Evolutionary conservation across 257 asterid genomes (phyloP).

Genomic region (Solanum pimpinellifolium): DNA sequence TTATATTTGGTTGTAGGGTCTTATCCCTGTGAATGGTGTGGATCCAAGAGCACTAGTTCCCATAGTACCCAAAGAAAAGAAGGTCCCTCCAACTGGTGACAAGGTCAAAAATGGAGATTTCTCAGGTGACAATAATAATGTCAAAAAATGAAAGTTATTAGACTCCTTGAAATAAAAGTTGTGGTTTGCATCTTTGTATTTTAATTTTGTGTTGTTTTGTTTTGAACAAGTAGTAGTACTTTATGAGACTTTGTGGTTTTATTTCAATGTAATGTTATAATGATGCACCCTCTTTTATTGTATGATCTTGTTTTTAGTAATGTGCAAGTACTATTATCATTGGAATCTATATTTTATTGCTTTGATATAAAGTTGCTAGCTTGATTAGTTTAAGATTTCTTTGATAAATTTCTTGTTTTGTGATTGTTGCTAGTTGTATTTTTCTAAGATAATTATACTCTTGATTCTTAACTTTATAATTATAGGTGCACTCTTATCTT

Average conservation of each 20-base stretch:
- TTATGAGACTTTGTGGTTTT: not conserved
- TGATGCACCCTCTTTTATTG: not conserved
- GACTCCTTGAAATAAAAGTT: not conserved
- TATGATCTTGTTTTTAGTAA: not conserved
- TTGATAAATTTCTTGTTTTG: not conserved
- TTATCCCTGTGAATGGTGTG: not conserved
- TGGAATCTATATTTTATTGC: not conserved
- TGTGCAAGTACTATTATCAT: not conserved
- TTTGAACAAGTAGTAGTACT: not conserved
- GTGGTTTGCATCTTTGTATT: not conserved
- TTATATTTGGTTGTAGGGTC: not conserved
- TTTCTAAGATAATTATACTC: not conserved
- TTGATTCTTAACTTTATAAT: not conserved
- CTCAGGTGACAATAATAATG: not conserved
- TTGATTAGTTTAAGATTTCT: too few species aligned
- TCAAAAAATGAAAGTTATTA: not conserved
- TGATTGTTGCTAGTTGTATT: not conserved
- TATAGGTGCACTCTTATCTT: not conserved
- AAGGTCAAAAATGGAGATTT: not conserved
- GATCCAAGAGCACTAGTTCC: not conserved
- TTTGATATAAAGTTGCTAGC: not conserved
- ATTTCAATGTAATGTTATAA: not conserved
- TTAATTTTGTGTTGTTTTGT: not conserved
- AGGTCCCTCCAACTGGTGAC: not conserved
- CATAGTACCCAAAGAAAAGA: not conserved